These are phyloP conservation scores for Gymnopilus dilepis DNA, from an alignment of 768 basidiomycete genomes.

Conservation along the genomic window DNA sequence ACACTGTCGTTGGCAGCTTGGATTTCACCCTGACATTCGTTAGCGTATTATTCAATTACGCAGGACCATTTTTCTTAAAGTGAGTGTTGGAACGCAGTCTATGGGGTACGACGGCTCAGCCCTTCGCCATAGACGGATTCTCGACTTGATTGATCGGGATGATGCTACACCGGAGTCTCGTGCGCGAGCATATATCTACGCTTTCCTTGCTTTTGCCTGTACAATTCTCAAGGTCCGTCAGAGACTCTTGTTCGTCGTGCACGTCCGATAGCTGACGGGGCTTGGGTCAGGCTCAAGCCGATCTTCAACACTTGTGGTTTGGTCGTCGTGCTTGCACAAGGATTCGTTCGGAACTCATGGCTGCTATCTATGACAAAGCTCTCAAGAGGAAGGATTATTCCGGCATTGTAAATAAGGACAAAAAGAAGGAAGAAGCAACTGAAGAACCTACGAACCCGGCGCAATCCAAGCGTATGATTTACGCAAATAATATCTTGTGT, in stretches of 20 bases:
- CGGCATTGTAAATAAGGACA: conserved; percentile 60
- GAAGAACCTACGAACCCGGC: conserved; percentile 39
- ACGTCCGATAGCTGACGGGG: not conserved
- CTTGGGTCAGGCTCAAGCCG: conserved; percentile 55
- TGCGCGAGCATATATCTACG: conserved; percentile 76
- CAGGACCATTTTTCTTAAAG: conserved; percentile 87
- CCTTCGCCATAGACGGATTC: conserved; percentile 47
- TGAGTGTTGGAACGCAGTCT: conserved; percentile 32
- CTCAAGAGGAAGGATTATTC: conserved; percentile 84
- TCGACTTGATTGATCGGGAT: conserved; percentile 56
- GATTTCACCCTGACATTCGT: conserved; percentile 73
- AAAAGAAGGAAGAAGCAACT: conserved; percentile 32
- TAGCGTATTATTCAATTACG: conserved; percentile 78
- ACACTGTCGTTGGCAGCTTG: conserved; percentile 40
- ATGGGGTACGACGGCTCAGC: not conserved
- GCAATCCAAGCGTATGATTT: conserved; percentile 24
- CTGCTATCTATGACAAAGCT: conserved; percentile 87
- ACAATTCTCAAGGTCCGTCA: conserved; percentile 55
- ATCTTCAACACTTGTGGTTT: conserved; percentile 81
- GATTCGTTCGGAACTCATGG: conserved; percentile 81
- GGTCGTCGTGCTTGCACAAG: conserved; percentile 77
- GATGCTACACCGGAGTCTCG: conserved; percentile 55
- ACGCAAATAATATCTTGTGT: not conserved
- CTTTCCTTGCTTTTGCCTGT: conserved; percentile 73
- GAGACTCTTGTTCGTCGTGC: not conserved